These are phyloP conservation scores for Alternaria burnsii DNA, from an alignment of 2,329 filamentous ascomycete genomes.

Conservation along the genomic window DNA sequence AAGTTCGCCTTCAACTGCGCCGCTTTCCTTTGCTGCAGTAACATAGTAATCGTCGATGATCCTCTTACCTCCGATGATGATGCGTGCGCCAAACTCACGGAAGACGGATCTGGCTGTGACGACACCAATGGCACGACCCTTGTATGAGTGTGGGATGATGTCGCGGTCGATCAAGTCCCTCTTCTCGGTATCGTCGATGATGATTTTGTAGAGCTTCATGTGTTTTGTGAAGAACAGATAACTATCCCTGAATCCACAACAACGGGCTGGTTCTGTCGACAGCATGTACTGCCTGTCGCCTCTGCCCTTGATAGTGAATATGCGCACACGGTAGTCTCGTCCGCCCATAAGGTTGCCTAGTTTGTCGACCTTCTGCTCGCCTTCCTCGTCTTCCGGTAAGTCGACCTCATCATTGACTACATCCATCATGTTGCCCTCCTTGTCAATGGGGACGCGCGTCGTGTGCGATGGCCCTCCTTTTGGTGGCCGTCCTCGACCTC, in stretches of 20 bases:
- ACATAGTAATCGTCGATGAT: constrained; percentile 92
- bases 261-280: constrained; percentile 95
- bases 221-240: constrained; percentile 99
- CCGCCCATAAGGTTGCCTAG: constrained; percentile 81
- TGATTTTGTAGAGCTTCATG: constrained; percentile 95
- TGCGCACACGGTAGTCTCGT: constrained; percentile 92
- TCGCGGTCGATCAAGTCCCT: constrained; percentile 93
- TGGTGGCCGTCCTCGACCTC: constrained; percentile 75
- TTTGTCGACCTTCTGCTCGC: constrained; percentile 93
- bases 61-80: constrained; percentile 88
- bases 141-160: constrained; percentile 98
- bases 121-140: constrained; percentile 95
- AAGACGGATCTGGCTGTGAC: constrained; percentile 97
- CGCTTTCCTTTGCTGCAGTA: constrained; percentile 75
- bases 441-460: constrained; percentile 86
- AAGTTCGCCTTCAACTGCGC: constrained; percentile 85
- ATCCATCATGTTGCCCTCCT: constrained; percentile 89
- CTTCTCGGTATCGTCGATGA: constrained; percentile 97
- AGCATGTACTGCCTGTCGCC: constrained; percentile 94
- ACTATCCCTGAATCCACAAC: constrained; percentile 95
- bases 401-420: constrained; percentile 92
- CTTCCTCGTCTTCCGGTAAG: constrained; percentile 84
- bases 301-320: constrained; percentile 87
- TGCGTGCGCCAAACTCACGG: constrained; percentile 92
- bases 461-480: constrained; percentile 78